A percentile compares a stretch with the other conserved stretches of the same genome.
These are phyloP conservation scores for Globisporangium paddicum DNA, from an alignment of 352 stramenopile genomes.

Conservation along the genomic window DNA sequence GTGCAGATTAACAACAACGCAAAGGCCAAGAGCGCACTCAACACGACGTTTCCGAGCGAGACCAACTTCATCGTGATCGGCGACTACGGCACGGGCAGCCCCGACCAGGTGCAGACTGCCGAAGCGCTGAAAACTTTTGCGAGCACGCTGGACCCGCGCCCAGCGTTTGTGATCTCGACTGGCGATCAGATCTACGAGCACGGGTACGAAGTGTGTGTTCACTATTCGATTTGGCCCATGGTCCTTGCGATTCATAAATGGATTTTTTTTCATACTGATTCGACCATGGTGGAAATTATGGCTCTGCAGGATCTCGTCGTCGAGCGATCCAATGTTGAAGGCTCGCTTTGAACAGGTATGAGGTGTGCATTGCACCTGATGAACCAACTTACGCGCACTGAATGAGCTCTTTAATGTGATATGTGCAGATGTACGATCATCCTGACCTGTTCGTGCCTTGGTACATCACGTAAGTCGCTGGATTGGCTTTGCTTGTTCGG, in stretches of 20 bases:
- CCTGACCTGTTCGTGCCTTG: constrained; percentile 62
- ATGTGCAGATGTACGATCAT: constrained; percentile 65
- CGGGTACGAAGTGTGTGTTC: constrained; percentile 49
- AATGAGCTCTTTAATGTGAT: not conserved
- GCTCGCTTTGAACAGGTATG: constrained; percentile 72
- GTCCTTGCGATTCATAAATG: too few relatives aligned
- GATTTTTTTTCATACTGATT: too few relatives aligned
- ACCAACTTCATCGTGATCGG: constrained; percentile 80
- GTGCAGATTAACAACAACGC: not conserved
- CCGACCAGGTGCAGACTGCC: constrained; percentile 55
- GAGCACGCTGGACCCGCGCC: constrained; percentile 43
- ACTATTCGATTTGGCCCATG: too few relatives aligned
- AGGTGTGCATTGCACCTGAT: not conserved
- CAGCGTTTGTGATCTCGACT: constrained; percentile 76
- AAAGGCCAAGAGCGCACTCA: constrained; percentile 17
- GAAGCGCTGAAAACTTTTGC: constrained; percentile 57
- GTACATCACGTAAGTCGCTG: constrained; percentile 74
- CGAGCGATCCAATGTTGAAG: constrained; percentile 50
- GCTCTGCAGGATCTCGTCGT: constrained; percentile 42
- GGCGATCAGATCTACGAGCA: constrained; percentile 86
- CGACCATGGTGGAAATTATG: not conserved
- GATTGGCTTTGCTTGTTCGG: not conserved
- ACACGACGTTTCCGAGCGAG: constrained; percentile 43
- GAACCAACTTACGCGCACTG: too few relatives aligned
- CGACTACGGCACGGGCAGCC: constrained; percentile 74